Evolutionary conservation across 2,329 filamentous ascomycete genomes (phyloP), one percentile per base, ranked within the genome.

Genomic region (Podosphaera fusca): DNA sequence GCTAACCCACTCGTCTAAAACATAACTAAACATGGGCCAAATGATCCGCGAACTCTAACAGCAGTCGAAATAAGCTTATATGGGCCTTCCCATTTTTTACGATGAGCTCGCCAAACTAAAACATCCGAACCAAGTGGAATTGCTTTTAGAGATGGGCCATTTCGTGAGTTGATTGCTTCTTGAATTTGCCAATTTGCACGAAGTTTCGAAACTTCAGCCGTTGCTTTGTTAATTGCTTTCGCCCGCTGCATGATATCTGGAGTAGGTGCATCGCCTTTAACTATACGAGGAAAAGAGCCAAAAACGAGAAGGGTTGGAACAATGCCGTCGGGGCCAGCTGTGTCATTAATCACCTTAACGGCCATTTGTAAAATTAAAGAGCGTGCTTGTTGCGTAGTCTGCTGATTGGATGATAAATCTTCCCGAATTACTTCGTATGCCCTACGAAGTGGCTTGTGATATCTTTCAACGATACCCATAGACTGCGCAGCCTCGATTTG

Each of bases 141-240:
- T 12, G 55, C 35, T 1, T 12, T n/a, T 53, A 38, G 10, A 21
- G 51, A 53, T 2, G 55, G 52, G 12, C 57, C 49, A 46, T 60
- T 60, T 5, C 51, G 2, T 12, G 31, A 56, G 47, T 49, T 49
- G 0, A 60, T 12, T 2, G 55, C 56, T 30, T 58, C 55, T 14
- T 49, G 7, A 34, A 58, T n/a, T 30, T 60, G 29, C 29, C 50
- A 14, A n/a, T 53, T 34, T n/a, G 51, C 49, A 9, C 38, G 55
- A 10, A 58, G 30, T 30, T 58, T 60, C 3, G 46, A n/a, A 14
- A 60, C 36, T 49, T 60, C 57, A 4, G 45, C 52, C 50, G 56
- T 59, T n/a, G 56, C 57, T 35, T 59, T 60, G 21, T 56, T 56
- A 12, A 58, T 35, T 8, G 58, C 50, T 8, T 33, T 46, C 38